Conservation (phyloP, 306 rosid species). For the Begonia peltatifolia region DNA sequence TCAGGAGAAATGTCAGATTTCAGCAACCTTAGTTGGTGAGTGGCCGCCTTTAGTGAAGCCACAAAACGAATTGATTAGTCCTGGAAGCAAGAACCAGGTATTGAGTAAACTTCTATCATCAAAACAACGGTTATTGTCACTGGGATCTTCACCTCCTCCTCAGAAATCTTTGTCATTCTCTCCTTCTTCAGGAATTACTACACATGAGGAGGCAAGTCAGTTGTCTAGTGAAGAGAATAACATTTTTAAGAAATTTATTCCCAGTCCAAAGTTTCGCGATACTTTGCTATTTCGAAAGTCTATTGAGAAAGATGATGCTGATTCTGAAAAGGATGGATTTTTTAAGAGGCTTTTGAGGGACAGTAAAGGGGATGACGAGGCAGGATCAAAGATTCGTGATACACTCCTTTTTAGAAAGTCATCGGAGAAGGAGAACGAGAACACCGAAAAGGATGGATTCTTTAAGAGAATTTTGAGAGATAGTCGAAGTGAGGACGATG, state of each 20-base stretch:
- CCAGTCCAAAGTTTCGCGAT: constrained; percentile 73
- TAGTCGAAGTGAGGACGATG: constrained; percentile 73
- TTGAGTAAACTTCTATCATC: constrained; percentile 60
- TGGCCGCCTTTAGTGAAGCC: constrained; percentile 57
- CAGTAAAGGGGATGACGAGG: constrained; percentile 69
- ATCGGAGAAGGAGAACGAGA: constrained; percentile 54
- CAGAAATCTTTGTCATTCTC: constrained; percentile 51
- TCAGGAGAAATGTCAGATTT: constrained; percentile 80
- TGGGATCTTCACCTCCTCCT: constrained; percentile 50
- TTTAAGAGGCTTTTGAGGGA: constrained; percentile 83
- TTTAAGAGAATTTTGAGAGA: constrained; percentile 70
- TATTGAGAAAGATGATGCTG: constrained; percentile 59
- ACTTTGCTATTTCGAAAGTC: constrained; percentile 77
- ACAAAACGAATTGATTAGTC: constrained; percentile 27
- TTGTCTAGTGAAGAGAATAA: constrained; percentile 62
- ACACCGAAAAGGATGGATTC: constrained; percentile 76
- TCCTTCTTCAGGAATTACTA: constrained; percentile 39
- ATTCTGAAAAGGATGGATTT: constrained; percentile 75
- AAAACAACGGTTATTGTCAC: constrained; percentile 59
- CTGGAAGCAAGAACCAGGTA: constrained; percentile 62
- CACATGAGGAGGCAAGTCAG: constrained; percentile 43
- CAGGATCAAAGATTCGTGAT: constrained; percentile 62
- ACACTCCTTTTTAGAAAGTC: constrained; percentile 60
- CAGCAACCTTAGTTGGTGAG: constrained; percentile 87
- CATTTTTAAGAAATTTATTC: constrained; percentile 70